A percentile compares a stretch with the other conserved stretches of the same genome.
Conservation (phyloP, 73 alveolate genomes). For the Symbiodinium pilosum region DNA sequence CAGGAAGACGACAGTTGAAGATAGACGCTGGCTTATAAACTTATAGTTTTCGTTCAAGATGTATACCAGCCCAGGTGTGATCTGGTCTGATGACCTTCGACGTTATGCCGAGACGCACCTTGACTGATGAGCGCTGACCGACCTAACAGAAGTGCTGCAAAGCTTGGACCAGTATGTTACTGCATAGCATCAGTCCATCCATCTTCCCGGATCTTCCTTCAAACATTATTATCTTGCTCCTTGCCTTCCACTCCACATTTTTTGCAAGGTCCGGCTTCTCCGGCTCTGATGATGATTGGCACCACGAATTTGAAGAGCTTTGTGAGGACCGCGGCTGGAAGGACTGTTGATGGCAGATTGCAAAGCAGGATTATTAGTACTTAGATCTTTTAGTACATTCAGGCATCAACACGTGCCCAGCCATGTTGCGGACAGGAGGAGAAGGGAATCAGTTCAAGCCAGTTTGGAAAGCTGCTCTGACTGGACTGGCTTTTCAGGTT, state of each 20-base stretch:
- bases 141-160: neutral
- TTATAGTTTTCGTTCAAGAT: neutral
- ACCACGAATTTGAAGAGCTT: conserved; percentile 21
- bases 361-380: no score
- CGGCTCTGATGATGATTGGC: conserved; percentile 69
- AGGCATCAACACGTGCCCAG: neutral
- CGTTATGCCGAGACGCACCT: conserved; percentile 59
- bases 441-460: neutral
- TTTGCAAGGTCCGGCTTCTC: conserved; percentile 19
- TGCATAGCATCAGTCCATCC: neutral
- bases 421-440: neutral
- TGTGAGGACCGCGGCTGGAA: conserved; percentile 83
- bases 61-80: neutral
- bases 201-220: neutral
- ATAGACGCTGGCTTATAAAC: no score
- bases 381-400: no score
- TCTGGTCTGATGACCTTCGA: conserved; percentile 34
- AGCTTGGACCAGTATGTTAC: neutral
- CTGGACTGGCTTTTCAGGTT: neutral
- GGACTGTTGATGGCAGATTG: no score
- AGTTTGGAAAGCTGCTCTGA: neutral
- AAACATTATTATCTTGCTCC: neutral
- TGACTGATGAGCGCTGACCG: neutral
- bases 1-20: no score
- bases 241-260: neutral